Conservation (phyloP, 2,329 filamentous ascomycete genomes). For the Curvularia sp. region DNA sequence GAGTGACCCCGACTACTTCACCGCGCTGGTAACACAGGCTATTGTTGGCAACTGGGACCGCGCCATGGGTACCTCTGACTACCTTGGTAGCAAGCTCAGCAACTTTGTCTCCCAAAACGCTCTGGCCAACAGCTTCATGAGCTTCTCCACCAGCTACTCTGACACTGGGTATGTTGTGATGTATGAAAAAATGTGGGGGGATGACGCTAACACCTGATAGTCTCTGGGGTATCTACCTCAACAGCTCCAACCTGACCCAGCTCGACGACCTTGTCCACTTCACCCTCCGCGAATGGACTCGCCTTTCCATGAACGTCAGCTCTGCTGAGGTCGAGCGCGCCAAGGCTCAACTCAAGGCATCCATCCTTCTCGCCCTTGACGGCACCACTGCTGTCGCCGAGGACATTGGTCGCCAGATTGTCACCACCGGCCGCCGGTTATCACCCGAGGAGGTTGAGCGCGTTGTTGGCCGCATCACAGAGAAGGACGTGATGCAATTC, state of each 20-base stretch:
- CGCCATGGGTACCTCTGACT: constrained; percentile 95
- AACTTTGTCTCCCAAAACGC: constrained; percentile 92
- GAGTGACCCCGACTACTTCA: constrained; percentile 99
- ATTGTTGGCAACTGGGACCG: constrained; percentile 99
- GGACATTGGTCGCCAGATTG: constrained; percentile 97
- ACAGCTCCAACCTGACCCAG: constrained; percentile 84
- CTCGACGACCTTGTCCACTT: constrained; percentile 98
- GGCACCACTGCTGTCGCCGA: constrained; percentile 97
- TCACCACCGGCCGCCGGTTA: constrained; percentile 94
- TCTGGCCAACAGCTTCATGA: constrained; percentile 99
- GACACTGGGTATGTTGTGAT: constrained; percentile 86
- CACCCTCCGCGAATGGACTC: constrained; percentile 96
- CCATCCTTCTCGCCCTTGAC: constrained; percentile 94
- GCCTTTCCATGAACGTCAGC: constrained; percentile 86
- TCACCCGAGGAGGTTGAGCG: constrained; percentile 93
- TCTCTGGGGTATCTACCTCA: constrained; percentile 99
- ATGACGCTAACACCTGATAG: constrained; percentile 59
- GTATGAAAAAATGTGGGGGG: neutral
- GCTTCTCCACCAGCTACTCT: constrained; percentile 99
- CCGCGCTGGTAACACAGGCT: constrained; percentile 93
- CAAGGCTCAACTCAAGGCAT: constrained; percentile 99
- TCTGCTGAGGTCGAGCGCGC: constrained; percentile 95
- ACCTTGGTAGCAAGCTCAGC: constrained; percentile 98
- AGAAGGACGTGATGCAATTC: constrained; percentile 97
- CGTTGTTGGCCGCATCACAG: constrained; percentile 84